Evolutionary conservation across 164 flowering plant genomes (phyloP).

Genomic region (Vitis labrusca): DNA sequence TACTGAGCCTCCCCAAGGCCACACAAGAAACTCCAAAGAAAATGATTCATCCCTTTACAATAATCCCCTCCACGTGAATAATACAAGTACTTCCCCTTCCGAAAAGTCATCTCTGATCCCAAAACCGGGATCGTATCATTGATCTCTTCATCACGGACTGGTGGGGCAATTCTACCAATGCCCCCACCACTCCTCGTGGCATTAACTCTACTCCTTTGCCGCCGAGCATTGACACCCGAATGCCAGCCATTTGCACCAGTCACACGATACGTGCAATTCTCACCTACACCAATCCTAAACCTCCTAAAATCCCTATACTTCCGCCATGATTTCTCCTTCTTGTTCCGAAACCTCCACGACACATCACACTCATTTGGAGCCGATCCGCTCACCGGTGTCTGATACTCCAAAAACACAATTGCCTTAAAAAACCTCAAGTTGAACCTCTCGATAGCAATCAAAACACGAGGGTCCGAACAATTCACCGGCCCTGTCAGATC

Average conservation of each 20-base stretch:
- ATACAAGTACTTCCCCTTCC: slow-evolving; percentile 80
- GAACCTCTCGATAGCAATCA: slow-evolving; percentile 69
- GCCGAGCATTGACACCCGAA: slow-evolving; percentile 81
- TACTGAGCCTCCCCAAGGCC: slow-evolving; percentile 92
- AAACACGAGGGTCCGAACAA: slow-evolving; percentile 79
- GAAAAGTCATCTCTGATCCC: slow-evolving; percentile 56
- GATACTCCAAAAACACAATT: slow-evolving; percentile 77
- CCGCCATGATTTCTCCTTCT: slow-evolving; percentile 96
- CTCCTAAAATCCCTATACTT: slow-evolving; percentile 89
- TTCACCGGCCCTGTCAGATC: slow-evolving; percentile 40
- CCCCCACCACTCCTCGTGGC: slow-evolving; percentile 18
- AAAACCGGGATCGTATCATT: slow-evolving; percentile 80
- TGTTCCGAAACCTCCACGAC: slow-evolving; percentile 89
- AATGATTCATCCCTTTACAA: slow-evolving; percentile 95
- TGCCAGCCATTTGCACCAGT: slow-evolving; percentile 65
- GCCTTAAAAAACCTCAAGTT: slow-evolving; percentile 66
- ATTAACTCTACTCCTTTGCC: slow-evolving; percentile 26
- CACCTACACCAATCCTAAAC: slow-evolving; percentile 58
- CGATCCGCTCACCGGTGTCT: slow-evolving; percentile 71
- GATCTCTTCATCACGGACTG: slow-evolving; percentile 61
- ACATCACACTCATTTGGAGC: slow-evolving; percentile 82
- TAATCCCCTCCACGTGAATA: slow-evolving; percentile 93
- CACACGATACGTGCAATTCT: slow-evolving; percentile 61
- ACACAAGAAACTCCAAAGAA: slow-evolving; percentile 90
- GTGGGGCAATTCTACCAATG: slow-evolving; percentile 21